Evolutionary conservation across 2,329 filamentous ascomycete species (phyloP).

Genomic region (Pseudogymnoascus sp.): DNA sequence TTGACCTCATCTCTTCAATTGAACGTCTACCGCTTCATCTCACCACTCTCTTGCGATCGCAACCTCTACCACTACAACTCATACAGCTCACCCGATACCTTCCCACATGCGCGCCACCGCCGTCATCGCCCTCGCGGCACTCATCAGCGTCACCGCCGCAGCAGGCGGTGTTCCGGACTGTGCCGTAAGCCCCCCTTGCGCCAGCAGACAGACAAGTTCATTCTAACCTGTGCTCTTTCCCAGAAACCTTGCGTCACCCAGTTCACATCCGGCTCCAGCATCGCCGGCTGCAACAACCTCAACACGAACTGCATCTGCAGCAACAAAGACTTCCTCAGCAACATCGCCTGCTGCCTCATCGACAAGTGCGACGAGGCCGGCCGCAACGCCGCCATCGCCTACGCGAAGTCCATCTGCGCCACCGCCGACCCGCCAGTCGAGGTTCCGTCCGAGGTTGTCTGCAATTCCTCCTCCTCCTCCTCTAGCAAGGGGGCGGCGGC

Average conservation of each 20-base stretch:
- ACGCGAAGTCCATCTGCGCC: conserved; percentile 30
- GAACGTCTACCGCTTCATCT: conserved; percentile 8
- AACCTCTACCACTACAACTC: conserved; percentile 12
- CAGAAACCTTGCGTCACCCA: conserved; percentile 28
- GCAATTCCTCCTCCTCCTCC: background rate
- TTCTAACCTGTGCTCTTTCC: background rate
- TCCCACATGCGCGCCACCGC: conserved; percentile 15
- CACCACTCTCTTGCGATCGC: conserved; percentile 9
- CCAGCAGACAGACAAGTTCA: background rate
- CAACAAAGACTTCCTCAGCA: conserved; percentile 36
- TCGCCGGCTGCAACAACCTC: conserved; percentile 33
- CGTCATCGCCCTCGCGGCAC: conserved; percentile 43
- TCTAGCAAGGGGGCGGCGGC: background rate
- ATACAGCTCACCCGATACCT: background rate
- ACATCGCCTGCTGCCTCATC: conserved; percentile 44
- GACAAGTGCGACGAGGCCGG: conserved; percentile 35
- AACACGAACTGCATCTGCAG: conserved; percentile 45
- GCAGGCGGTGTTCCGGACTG: conserved; percentile 41
- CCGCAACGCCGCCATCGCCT: conserved; percentile 30
- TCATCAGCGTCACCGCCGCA: conserved; percentile 32
- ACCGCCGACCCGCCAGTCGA: conserved; percentile 26
- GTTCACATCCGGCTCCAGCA: conserved; percentile 33
- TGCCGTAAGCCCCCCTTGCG: conserved; percentile 41
- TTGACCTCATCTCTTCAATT: conserved; percentile 3
- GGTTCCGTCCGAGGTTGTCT: conserved; percentile 14